Base-by-base conservation (phyloP, 225 moss, liverwort and hornwort genomes). In the Sphagnum tenellum region DNA sequence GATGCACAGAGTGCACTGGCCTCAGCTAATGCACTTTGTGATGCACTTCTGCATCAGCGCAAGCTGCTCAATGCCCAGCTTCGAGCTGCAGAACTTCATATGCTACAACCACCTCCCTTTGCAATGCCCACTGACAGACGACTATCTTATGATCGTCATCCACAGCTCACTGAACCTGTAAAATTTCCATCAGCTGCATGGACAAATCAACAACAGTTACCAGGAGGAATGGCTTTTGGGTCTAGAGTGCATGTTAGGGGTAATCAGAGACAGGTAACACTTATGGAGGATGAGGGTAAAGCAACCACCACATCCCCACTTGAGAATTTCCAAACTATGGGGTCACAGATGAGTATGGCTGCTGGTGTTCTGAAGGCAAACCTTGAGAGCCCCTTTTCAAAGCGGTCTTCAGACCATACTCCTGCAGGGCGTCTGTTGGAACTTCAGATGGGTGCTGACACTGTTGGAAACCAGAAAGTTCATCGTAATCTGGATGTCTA, bases 1-100 rank as follows among this genome's bases (percentile, higher is more conserved):
- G 89, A 89, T 59, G 82, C 87, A 58, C 84, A 89, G 61, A 56
- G 49, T 62, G 82, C 91, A 12, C 82, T 92, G 55, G 67, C 70
- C 64, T 58, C 74, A 58, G 82, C 80, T 12, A 80, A 84, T 78
- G 67, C 69, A 4, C 78, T 75, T 57, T 92, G 91, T 69, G 74
- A 82, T 57, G 45, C 54, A 63, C 80, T 92, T 49, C 79, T 66
- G 46, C 80, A 81, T 69, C 82, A 71, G 57, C 81, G 74, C 63
- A 82, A 87, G 55, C 55, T 70, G 49, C 69, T 92, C 65, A 72
- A 71, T 58, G 71, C 84, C 49, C 87, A 74, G 66, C 68, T 85
- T 45, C 89, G 82, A 66, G 66, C 78, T 65, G 72, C 77, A 68
- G 86, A 87, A 70, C 67, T 69, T 69, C 75, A 70, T 29, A 29